A percentile compares a stretch with the other conserved stretches of the same genome.
These are phyloP conservation scores for Cladosporium sp. DNA, from an alignment of 2,329 filamentous ascomycete species.

Conservation along the genomic window DNA sequence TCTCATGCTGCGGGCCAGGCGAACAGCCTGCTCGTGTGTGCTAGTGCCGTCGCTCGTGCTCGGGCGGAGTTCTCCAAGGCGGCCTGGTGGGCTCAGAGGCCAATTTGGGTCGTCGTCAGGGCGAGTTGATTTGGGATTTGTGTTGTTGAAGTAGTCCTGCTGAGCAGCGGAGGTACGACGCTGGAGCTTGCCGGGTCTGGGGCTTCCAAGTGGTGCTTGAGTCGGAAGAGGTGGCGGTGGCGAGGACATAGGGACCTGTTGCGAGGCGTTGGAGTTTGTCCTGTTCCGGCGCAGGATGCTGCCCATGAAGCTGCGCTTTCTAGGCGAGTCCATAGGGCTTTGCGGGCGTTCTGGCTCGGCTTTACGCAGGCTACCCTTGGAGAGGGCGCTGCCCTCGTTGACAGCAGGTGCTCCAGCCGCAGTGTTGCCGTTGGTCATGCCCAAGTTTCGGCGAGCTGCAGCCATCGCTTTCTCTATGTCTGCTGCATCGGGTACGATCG, in stretches of 20 bases:
- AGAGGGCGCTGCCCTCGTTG: slow-evolving; percentile 38
- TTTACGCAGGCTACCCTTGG: slow-evolving; percentile 44
- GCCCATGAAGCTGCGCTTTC: slow-evolving; percentile 38
- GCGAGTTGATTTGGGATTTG: slow-evolving; percentile 5
- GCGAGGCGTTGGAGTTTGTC: slow-evolving; percentile 32
- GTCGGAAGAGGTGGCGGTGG: slow-evolving; percentile 23
- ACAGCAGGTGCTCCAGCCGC: slow-evolving; percentile 22
- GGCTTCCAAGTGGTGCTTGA: slow-evolving; percentile 43
- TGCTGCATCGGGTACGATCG: slow-evolving; percentile 37
- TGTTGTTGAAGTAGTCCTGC: slow-evolving; percentile 18
- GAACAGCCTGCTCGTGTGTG: slow-evolving; percentile 31
- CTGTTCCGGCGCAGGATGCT: slow-evolving; percentile 40
- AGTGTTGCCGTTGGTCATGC: slow-evolving; percentile 29
- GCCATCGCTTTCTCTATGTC: slow-evolving; percentile 44
- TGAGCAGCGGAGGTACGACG: slow-evolving; percentile 29
- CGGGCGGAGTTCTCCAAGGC: slow-evolving; percentile 30
- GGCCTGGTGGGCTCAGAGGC: slow-evolving; percentile 47
- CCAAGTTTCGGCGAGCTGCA: slow-evolving; percentile 37
- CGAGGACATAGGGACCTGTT: slow-evolving; percentile 26
- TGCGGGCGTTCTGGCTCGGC: slow-evolving; percentile 12
- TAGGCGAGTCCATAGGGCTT: slow-evolving; percentile 15
- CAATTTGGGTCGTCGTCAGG: slow-evolving; percentile 39
- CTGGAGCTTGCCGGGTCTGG: slow-evolving; percentile 42
- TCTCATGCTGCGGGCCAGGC: slow-evolving; percentile 30
- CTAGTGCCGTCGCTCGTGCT: slow-evolving; percentile 36